Evolutionary conservation across 1,284 basidiomycete species (phyloP).

Genomic region (Trichosporon coremiiforme): DNA sequence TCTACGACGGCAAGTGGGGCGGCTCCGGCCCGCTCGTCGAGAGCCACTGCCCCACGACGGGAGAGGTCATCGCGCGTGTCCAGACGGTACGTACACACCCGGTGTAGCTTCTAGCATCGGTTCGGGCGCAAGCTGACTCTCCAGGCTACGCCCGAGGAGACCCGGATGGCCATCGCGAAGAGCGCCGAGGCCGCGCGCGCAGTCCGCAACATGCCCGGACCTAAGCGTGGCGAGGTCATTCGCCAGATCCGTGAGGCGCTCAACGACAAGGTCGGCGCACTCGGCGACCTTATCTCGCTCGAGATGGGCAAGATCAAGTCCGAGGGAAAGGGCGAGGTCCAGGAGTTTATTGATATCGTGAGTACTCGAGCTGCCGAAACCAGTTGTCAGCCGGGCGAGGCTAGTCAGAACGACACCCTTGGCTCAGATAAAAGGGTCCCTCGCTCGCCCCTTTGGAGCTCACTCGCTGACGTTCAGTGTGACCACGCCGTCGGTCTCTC

Average conservation of each 20-base stretch:
- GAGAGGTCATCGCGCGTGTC: slow-evolving; percentile 48
- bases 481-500: slow-evolving; percentile 81
- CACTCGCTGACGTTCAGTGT: slow-evolving; percentile 22
- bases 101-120: no score
- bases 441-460: not conserved
- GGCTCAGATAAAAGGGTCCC: not conserved
- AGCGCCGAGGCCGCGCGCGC: slow-evolving; percentile 63
- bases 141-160: slow-evolving; percentile 47
- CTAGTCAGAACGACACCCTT: no score
- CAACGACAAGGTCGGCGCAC: slow-evolving; percentile 74
- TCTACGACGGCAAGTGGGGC: slow-evolving; percentile 51
- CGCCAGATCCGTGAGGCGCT: slow-evolving; percentile 83
- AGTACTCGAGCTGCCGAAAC: not conserved
- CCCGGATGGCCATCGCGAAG: slow-evolving; percentile 34
- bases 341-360: slow-evolving; percentile 82
- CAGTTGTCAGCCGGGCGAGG: no score
- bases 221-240: slow-evolving; percentile 81
- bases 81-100: slow-evolving; percentile 36
- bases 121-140: not conserved
- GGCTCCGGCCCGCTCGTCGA: slow-evolving; percentile 45
- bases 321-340: slow-evolving; percentile 89
- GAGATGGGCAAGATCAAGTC: slow-evolving; percentile 91
- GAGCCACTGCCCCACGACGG: slow-evolving; percentile 50
- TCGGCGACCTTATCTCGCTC: slow-evolving; percentile 70
- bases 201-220: slow-evolving; percentile 79